phyloP scores from a whole-genome alignment of 306 rosid species.

The Carpinus fangiana region DNA sequence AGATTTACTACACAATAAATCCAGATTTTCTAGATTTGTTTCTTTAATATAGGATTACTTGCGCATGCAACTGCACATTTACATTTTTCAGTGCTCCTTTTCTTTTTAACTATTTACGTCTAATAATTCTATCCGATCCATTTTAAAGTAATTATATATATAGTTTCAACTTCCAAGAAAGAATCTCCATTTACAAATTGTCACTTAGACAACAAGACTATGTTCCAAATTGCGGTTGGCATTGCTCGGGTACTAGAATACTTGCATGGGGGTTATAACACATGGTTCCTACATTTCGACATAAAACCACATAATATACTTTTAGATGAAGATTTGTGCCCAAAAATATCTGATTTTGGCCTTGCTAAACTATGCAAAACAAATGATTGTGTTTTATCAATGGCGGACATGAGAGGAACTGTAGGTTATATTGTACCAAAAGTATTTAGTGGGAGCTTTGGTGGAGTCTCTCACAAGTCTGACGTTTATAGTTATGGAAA shows the following conservation, averaged over 20 bases:
- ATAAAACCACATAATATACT: not conserved
- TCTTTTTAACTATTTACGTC: not conserved
- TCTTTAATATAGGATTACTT: not conserved
- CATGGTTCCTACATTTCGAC: constrained; percentile 45
- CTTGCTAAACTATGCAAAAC: constrained; percentile 36
- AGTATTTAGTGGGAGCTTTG: constrained; percentile 25
- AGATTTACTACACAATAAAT: too few relatives aligned
- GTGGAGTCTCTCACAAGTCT: constrained; percentile 34
- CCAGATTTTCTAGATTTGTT: too few relatives aligned
- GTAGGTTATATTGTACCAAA: constrained; percentile 37
- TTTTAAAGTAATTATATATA: not conserved
- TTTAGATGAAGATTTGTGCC: constrained; percentile 20
- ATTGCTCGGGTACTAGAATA: constrained; percentile 46
- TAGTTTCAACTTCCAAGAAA: too few relatives aligned
- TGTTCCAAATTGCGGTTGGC: constrained; percentile 30
- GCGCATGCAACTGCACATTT: not conserved
- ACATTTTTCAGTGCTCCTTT: constrained; percentile 6
- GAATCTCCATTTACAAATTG: constrained; percentile 12
- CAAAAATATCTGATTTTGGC: constrained; percentile 48
- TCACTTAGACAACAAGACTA: constrained; percentile 13
- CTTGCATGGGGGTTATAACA: constrained; percentile 17
- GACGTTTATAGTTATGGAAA: constrained; percentile 49
- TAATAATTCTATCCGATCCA: not conserved
- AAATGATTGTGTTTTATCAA: constrained; percentile 34
- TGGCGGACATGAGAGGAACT: constrained; percentile 34